A percentile compares a stretch with the other conserved stretches of the same genome.
Conservation (phyloP, 192 early-diverging fungal genomes). For the Coemansia sp. region DNA sequence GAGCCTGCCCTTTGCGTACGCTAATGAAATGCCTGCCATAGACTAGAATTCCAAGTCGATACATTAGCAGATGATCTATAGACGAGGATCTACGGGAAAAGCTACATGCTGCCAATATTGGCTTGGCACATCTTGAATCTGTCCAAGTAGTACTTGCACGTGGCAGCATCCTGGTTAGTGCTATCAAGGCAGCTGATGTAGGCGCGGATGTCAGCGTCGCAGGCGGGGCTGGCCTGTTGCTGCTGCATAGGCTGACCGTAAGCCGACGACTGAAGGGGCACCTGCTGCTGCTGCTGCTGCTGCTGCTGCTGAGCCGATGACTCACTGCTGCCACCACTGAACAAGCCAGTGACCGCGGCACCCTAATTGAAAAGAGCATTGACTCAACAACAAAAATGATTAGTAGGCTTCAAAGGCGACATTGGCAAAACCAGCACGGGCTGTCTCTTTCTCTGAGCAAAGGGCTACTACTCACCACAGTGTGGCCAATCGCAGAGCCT, state of each 20-base stretch:
- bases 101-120: neutral
- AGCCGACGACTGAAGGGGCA: conserved; percentile 8
- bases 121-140: conserved; percentile 86
- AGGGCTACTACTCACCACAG: conserved; percentile 44
- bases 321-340: conserved; percentile 43
- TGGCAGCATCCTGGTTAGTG: conserved; percentile 72
- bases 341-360: conserved; percentile 42
- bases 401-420: neutral
- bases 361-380: conserved; percentile 13
- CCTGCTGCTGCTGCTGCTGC: conserved; percentile 49
- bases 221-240: conserved; percentile 37
- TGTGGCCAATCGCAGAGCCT: conserved; percentile 76
- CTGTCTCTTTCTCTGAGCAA: neutral
- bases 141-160: conserved; percentile 91
- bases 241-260: conserved; percentile 10
- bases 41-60: neutral
- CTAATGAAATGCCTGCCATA: neutral
- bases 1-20: neutral
- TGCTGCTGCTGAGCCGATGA: conserved; percentile 30
- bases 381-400: neutral
- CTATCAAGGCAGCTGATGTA: conserved; percentile 85
- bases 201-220: conserved; percentile 76
- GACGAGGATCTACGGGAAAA: neutral
- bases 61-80: neutral
- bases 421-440: neutral